Evolutionary conservation across 805 yeast species (phyloP).

Genomic region (Candida jianshihensis): DNA sequence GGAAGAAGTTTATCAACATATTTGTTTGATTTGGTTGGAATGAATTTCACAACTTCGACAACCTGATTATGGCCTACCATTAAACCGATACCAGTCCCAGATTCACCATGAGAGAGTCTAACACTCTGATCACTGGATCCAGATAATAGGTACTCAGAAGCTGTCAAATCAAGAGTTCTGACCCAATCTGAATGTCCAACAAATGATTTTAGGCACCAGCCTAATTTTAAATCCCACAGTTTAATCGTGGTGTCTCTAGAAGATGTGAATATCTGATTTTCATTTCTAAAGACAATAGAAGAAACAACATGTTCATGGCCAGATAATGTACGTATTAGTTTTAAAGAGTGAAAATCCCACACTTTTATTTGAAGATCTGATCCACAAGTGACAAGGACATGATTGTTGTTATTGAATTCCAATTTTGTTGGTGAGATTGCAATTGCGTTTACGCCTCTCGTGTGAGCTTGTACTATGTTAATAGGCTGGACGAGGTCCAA

Average conservation of each 20-base stretch:
- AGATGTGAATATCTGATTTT: slow-evolving; percentile 45
- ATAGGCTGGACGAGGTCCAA: slow-evolving; percentile 55
- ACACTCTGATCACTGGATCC: slow-evolving; percentile 77
- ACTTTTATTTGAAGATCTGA: slow-evolving; percentile 53
- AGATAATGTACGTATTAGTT: slow-evolving; percentile 51
- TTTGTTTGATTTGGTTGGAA: slow-evolving; percentile 46
- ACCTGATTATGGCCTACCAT: slow-evolving; percentile 80
- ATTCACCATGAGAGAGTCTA: slow-evolving; percentile 55
- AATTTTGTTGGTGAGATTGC: slow-evolving; percentile 43
- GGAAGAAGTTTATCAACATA: slow-evolving; percentile 38
- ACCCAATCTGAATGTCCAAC: slow-evolving; percentile 90
- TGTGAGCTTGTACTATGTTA: slow-evolving; percentile 64
- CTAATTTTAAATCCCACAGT: slow-evolving; percentile 62
- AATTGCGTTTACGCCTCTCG: slow-evolving; percentile 56
- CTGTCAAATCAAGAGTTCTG: slow-evolving; percentile 47
- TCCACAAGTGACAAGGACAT: slow-evolving; percentile 39
- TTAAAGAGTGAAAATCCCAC: slow-evolving; percentile 56
- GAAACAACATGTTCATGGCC: slow-evolving; percentile 91
- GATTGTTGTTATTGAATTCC: slow-evolving; percentile 15
- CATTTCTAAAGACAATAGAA: slow-evolving; percentile 43
- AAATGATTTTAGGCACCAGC: slow-evolving; percentile 60
- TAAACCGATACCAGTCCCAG: slow-evolving; percentile 61
- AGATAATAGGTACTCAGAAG: slow-evolving; percentile 56
- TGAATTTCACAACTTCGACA: slow-evolving; percentile 62
- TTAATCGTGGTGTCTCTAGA: slow-evolving; percentile 58